Evolutionary conservation across 192 early-diverging fungal species (phyloP), one percentile per base, ranked within the genome.

Genomic region (Globomyces pollinis-pini): DNA sequence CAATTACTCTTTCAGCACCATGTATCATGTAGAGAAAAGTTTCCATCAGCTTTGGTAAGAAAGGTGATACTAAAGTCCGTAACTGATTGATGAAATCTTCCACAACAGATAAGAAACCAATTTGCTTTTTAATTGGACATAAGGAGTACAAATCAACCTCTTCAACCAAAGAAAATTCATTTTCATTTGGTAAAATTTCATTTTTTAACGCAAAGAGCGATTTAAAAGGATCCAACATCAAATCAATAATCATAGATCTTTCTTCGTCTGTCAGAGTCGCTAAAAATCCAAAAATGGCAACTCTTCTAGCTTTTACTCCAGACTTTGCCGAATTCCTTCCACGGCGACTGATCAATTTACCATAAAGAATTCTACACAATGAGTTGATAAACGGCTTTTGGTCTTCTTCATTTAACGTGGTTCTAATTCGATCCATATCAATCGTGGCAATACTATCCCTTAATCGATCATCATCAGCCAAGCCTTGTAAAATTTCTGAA

Each of bases 371-470:
- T 16, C 92, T 85, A 50, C 88, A 73, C 5, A 94, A 62, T 18
- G 92, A 68, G 2, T 85, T 80, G 75, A 94, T 80, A 13, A 93
- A 57, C 16, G 80, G 78, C 15, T 74, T 73, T 30, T 88, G 83
- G 64, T 94, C 84, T 35, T 76, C 65, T 3, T 71, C 60, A 55
- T 87, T 81, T 47, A 91, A 81, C 12, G 78, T 70, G 13, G 78
- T 70, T 12, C 51, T 35, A 30, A 72, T 32, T 21, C 64, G 57
- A 7, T 81, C 80, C 31, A 94, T 63, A 42, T 87, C 74, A 36
- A 95, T 83, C 1, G 81, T 84, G 24, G 88, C 73, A 20, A 98
- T 75, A 58, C 86, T 83, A 60, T 97, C 94, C n/a, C 95, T 86
- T 80, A 96, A 96, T 57, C 85, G 87, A 43, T 75, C 73, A 23